A percentile compares a stretch with the other conserved stretches of the same genome.
These are phyloP conservation scores for Penicillium italicum DNA, from an alignment of 2,329 filamentous ascomycete genomes.

Conservation along the genomic window DNA sequence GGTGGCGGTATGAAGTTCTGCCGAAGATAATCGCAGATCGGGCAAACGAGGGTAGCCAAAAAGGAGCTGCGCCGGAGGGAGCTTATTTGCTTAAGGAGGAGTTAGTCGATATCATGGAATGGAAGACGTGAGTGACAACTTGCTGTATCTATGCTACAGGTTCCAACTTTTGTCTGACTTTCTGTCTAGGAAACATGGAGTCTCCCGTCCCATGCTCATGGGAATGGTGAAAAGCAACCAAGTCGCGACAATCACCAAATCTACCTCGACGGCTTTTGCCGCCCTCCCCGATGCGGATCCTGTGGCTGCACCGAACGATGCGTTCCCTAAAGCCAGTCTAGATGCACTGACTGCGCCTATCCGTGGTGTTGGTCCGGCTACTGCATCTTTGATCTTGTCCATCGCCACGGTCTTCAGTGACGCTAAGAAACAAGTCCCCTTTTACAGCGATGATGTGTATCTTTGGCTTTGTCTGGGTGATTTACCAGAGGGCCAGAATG, in stretches of 20 bases:
- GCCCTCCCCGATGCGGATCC: conserved; percentile 13
- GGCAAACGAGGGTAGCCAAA: not conserved
- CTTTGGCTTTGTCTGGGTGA: conserved; percentile 36
- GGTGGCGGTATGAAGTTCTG: conserved; percentile 38
- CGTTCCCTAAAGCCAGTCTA: conserved; percentile 33
- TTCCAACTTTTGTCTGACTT: not conserved
- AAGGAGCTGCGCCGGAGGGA: conserved; percentile 12
- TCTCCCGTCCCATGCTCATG: conserved; percentile 38
- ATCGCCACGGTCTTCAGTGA: conserved; percentile 22
- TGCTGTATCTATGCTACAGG: not conserved
- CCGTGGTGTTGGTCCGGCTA: conserved; percentile 43
- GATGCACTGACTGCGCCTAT: conserved; percentile 35
- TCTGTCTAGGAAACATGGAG: conserved; percentile 27
- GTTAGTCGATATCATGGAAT: conserved; percentile 40
- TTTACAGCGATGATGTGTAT: conserved; percentile 45
- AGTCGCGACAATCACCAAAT: conserved; percentile 23
- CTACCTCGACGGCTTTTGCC: conserved; percentile 29
- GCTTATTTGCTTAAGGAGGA: conserved; percentile 34
- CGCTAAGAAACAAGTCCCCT: conserved; percentile 29
- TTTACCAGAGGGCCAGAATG: conserved; percentile 12
- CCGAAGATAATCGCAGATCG: conserved; percentile 25
- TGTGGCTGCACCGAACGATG: conserved; percentile 7
- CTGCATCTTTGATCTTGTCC: conserved; percentile 42
- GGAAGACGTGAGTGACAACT: conserved; percentile 41
- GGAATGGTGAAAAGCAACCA: conserved; percentile 40